These are phyloP conservation scores for Epichloe coenophiala DNA, from an alignment of 2,329 filamentous ascomycete genomes.

Conservation along the genomic window DNA sequence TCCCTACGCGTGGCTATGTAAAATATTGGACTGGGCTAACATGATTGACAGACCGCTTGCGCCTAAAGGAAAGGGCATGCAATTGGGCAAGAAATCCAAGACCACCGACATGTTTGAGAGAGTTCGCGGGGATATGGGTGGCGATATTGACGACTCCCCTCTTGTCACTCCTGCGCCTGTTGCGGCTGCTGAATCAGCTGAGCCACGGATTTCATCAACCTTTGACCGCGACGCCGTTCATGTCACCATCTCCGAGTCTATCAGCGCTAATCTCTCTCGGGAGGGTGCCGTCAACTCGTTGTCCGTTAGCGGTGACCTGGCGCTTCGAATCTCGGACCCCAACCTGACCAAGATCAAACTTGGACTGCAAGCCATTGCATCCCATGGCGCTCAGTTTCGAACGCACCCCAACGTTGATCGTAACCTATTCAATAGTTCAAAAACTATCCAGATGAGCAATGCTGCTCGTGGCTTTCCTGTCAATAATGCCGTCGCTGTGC, in stretches of 20 bases:
- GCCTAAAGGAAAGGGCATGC: slow-evolving; percentile 93
- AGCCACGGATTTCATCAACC: slow-evolving; percentile 49
- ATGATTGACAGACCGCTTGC: slow-evolving; percentile 38
- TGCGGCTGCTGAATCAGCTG: slow-evolving; percentile 36
- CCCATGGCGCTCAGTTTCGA: slow-evolving; percentile 78
- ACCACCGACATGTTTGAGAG: slow-evolving; percentile 95
- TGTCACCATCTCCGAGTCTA: slow-evolving; percentile 76
- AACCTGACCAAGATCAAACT: slow-evolving; percentile 87
- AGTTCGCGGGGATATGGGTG: slow-evolving; percentile 81
- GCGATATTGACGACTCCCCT: slow-evolving; percentile 67
- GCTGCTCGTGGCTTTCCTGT: slow-evolving; percentile 78
- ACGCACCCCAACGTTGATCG: slow-evolving; percentile 96
- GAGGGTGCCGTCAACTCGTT: slow-evolving; percentile 81
- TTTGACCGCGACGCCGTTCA: slow-evolving; percentile 76
- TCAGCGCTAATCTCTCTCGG: slow-evolving; percentile 75
- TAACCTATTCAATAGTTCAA: slow-evolving; percentile 67
- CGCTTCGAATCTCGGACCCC: slow-evolving; percentile 78
- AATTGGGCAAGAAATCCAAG: slow-evolving; percentile 97
- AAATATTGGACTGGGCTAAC: not conserved
- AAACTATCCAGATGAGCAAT: slow-evolving; percentile 83
- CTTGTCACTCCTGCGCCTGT: slow-evolving; percentile 47
- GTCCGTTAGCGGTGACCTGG: slow-evolving; percentile 81
- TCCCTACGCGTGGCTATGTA: not conserved
- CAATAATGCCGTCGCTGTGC: slow-evolving; percentile 84
- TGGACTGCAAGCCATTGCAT: slow-evolving; percentile 60